Base-by-base conservation (phyloP, 352 stramenopile species). In the Phytophthora foliorum region DNA sequence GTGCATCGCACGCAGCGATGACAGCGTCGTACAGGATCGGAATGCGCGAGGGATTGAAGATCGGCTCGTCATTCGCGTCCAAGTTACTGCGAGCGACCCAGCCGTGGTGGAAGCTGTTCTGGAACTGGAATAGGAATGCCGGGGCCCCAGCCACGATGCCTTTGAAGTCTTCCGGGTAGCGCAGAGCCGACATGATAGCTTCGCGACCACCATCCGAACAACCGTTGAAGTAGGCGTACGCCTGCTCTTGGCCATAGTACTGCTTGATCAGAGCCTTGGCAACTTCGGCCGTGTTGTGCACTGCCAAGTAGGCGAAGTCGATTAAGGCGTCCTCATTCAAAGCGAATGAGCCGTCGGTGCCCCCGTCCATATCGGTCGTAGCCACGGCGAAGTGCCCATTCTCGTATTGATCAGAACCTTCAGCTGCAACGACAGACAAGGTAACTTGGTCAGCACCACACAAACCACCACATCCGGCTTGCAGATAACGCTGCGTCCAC, bases 221-320 rank as follows among this genome's bases (percentile, higher is more conserved):
- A 7, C 73, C 68, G 27, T 71, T 80, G 58, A 82, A 82, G 71
- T 80, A 82, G 25, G 75, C 66, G 21, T 69, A 82, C 10, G 16
- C 32, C 13, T 67, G 67, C 16, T 57, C 53, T 36, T 80, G 72
- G 21, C 63, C 75, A 57, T 82, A 82, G 68, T 78, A 82, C 6
- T 67, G 24, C 38, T 69, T 57, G 57, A 80, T 82, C n/a, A 82
- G 60, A n/a, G 68, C 41, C 56, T 82, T 82, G 16, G 72, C 41
- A 1, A 76, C 52, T 10, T 76, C 32, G 0, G 75, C 71, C 6
- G 63, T 78, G 41, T 59, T 63, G 57, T 80, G 75, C 16, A 75
- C 64, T 2, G 75, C 67, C 19, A 72, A 49, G 31, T 83, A 83
- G 1, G 72, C 75, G 29, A 77, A 80, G 27, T 67, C 61, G 53